Base-by-base conservation (phyloP, 495 filamentous ascomycete genomes). In the Penicillium subrubescens region DNA sequence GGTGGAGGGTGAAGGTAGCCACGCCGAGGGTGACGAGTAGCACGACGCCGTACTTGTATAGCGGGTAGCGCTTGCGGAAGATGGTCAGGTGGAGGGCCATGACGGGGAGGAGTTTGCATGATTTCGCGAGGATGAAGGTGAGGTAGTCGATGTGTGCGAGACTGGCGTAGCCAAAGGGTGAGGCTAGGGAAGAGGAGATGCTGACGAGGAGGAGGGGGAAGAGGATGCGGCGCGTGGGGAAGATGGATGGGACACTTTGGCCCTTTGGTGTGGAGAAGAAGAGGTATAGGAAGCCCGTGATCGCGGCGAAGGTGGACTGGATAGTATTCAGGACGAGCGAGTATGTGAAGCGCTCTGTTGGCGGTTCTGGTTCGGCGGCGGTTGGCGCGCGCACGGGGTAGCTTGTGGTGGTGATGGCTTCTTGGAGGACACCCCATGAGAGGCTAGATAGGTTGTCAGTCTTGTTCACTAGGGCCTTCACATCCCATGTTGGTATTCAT, bases 91-190 rank as follows among this genome's bases (percentile, higher is more conserved):
- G 94, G 51, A 99, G 86, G 71, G 94, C 88, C 95, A 99, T 98
- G 67, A 99, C 94, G 4, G 95, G 95, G 11, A 99, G 88, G 19
- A 99, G 85, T 77, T 99, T 99, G 90, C 95, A 99, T 56, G 88
- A 91, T 76, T 99, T 99, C 67, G 95, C 96, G 27, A 99, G 92
- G 75, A 97, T 94, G 82, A 94, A 99, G 23, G 95, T 99, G 73
- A 99, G 90, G 83, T 98, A 99, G 85, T 98, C 95, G 80, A 98
- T 94, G 76, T 99, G 94, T 41, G 88, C 86, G 50, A 99, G 89
- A 52, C 87, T 89, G 48, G 94, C 94, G 79, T 99, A 99, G 66
- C 95, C 95, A 69, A 99, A 98, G 33, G 95, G 95, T 7, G 89
- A 91, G 21, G 94, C 92, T 63, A 99, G 91, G 2, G 92, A 91